Conservation (phyloP, 2,329 filamentous ascomycete species). For the Paracamarosporium sp. region DNA sequence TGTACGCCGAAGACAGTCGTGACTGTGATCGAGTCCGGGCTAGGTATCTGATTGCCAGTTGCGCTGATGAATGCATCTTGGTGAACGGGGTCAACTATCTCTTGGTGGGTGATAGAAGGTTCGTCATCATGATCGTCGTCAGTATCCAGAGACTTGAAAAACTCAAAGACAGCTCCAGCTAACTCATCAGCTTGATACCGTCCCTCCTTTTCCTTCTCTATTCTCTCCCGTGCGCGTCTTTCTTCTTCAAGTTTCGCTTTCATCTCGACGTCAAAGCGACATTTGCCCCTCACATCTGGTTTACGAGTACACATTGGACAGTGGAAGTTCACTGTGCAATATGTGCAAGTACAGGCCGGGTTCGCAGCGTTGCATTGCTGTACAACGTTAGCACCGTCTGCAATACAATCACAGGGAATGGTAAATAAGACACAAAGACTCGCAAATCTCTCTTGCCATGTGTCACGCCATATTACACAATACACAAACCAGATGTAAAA, state of each 20-base stretch:
- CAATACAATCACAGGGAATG: background rate
- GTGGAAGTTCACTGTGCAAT: conserved; percentile 48
- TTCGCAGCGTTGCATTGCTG: conserved; percentile 40
- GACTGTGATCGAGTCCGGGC: conserved; percentile 42
- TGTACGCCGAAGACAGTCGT: conserved; percentile 43
- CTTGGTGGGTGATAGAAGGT: conserved; percentile 7
- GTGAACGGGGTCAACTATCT: conserved; percentile 12
- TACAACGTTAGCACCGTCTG: conserved; percentile 14
- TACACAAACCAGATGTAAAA: background rate
- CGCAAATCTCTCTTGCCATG: background rate
- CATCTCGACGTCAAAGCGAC: conserved; percentile 44
- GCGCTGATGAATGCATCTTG: background rate
- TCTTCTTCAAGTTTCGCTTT: conserved; percentile 40
- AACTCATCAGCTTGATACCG: conserved; percentile 43
- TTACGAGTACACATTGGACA: conserved; percentile 47
- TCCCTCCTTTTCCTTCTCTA: conserved; percentile 41
- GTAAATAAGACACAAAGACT: background rate
- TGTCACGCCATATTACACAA: background rate
- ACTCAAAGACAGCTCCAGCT: conserved; percentile 43
- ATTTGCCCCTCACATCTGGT: conserved; percentile 40
- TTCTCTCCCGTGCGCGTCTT: conserved; percentile 31
- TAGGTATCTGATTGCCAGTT: conserved; percentile 19
- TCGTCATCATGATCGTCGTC: conserved; percentile 12
- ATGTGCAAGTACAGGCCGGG: conserved; percentile 46
- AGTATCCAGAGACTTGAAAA: conserved; percentile 35